Conservation (phyloP, 495 filamentous ascomycete species). For the Friedmanniomyces simplex region DNA sequence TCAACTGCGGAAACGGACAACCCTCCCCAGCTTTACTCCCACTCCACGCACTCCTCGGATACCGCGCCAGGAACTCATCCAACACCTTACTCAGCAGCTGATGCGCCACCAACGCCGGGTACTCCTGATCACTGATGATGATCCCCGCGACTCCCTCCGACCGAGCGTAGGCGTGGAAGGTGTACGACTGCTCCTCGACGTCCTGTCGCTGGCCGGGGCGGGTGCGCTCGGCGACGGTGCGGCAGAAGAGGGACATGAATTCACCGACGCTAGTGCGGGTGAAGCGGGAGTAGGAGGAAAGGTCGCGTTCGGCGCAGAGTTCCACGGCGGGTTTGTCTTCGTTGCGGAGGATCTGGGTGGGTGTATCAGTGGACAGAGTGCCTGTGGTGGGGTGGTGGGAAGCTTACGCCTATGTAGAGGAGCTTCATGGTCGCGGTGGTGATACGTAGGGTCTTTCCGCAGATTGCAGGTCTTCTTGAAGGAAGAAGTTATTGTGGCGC, state of each 20-base stretch:
- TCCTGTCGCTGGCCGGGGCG: conserved; percentile 80
- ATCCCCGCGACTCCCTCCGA: conserved; percentile 79
- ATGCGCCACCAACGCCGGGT: conserved; percentile 85
- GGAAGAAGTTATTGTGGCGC: no score
- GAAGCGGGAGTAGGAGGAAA: conserved; percentile 72
- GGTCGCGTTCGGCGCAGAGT: conserved; percentile 68
- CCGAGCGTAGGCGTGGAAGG: conserved; percentile 83
- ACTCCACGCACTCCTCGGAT: conserved; percentile 59
- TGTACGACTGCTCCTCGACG: conserved; percentile 80
- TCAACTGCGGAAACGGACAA: conserved; percentile 57
- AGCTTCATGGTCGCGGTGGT: conserved; percentile 61
- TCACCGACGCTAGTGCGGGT: conserved; percentile 55
- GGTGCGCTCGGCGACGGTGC: conserved; percentile 71
- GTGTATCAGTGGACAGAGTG: conserved; percentile 4
- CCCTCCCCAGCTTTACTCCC: conserved; percentile 40
- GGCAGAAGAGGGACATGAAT: conserved; percentile 60
- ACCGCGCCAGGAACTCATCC: conserved; percentile 79
- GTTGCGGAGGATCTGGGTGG: conserved; percentile 64
- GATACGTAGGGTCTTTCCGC: neutral
- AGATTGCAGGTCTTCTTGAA: no score
- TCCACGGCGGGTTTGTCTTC: conserved; percentile 67
- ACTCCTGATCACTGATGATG: conserved; percentile 83
- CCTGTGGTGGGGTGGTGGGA: neutral
- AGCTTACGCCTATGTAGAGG: conserved; percentile 78
- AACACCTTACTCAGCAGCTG: conserved; percentile 82